phyloP scores from a whole-genome alignment of 768 basidiomycete species.

The Russula earlei region DNA sequence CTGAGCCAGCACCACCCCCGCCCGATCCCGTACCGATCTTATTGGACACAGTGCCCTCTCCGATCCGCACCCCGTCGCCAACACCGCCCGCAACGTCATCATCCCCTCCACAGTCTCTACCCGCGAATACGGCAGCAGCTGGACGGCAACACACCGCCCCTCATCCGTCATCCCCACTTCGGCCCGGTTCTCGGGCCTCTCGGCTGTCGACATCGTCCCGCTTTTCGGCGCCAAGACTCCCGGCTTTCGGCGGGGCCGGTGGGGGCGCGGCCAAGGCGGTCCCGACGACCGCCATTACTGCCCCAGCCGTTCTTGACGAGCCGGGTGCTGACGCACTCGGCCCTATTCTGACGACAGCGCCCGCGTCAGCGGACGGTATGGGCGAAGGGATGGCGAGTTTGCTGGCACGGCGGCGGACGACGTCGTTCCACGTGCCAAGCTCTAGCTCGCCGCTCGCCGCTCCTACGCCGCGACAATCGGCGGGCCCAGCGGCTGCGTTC shows the following conservation, averaged over 20 bases:
- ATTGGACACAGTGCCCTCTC: conserved; percentile 1
- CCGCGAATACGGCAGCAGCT: neutral
- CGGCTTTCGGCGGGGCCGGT: conserved; percentile 46
- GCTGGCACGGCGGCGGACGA: conserved; percentile 41
- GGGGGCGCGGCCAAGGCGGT: conserved; percentile 61
- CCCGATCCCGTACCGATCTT: conserved; percentile 21
- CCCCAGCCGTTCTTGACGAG: conserved; percentile 27
- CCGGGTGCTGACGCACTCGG: neutral
- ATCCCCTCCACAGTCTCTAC: neutral
- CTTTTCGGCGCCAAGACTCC: conserved; percentile 56
- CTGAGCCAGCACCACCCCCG: conserved; percentile 26
- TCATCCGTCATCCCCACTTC: conserved; percentile 34
- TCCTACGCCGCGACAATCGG: conserved; percentile 24
- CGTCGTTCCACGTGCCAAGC: conserved; percentile 46
- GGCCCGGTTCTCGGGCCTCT: conserved; percentile 66
- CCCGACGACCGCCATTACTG: conserved; percentile 36
- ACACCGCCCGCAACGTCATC: neutral
- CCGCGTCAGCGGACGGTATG: conserved; percentile 53
- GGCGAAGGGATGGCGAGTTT: conserved; percentile 49
- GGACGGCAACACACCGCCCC: conserved; percentile 2
- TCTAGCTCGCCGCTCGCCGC: conserved; percentile 25
- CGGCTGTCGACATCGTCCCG: conserved; percentile 58
- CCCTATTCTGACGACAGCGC: conserved; percentile 21
- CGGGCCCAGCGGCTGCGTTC: conserved; percentile 15
- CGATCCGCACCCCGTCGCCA: conserved; percentile 28